Base-by-base conservation (phyloP, 176 grass and related monocot species). In the Chloris gayana region DNA sequence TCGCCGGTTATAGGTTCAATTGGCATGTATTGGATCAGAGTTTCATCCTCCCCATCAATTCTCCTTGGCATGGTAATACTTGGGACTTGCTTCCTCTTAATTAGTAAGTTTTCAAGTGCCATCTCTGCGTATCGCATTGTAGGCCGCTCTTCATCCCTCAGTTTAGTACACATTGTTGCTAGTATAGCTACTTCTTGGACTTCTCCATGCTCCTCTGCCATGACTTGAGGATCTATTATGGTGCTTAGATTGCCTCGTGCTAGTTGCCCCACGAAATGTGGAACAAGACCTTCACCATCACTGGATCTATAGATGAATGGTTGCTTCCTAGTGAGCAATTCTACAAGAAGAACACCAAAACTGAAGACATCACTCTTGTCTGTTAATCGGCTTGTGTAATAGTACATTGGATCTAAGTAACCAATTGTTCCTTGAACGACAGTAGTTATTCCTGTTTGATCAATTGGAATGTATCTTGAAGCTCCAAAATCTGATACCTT, bases 401-500 rank as follows among this genome's bases (percentile, higher is more conserved):
- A 93, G 35, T 90, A 93, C 79, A 85, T 45, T 37, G 90, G 90
- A 51, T 87, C 90, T 0, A 93, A 3, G 42, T 93, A 93, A 15
- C 87, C 90, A 25, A 46, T 73, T 11, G 90, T 93, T 53, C 90
- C 90, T 84, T 92, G 90, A 30, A 87, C 69, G 11, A 30, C 87
- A 2, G 87, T 89, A 14, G 82, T 85, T 10, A 92, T 42, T 15
- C 82, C 78, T 19, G 83, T 61, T 50, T 84, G 41, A 4, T 89
- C 78, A 18, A 92, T 56, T 6, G 80, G 29, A 14, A 93, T 88
- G 5, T 65, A 67, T 83, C 91, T 84, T 6, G 91, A 93, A 41
- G 91, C 84, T 4, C 87, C 87, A 35, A 93, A 89, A 2, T 93
- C 87, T 2, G 84, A 93, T 4, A 89, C 79, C 56, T 93, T 93